A percentile compares a stretch with the other conserved stretches of the same genome.
phyloP scores from a whole-genome alignment of 306 rosid genomes.

The Corylus americana region DNA sequence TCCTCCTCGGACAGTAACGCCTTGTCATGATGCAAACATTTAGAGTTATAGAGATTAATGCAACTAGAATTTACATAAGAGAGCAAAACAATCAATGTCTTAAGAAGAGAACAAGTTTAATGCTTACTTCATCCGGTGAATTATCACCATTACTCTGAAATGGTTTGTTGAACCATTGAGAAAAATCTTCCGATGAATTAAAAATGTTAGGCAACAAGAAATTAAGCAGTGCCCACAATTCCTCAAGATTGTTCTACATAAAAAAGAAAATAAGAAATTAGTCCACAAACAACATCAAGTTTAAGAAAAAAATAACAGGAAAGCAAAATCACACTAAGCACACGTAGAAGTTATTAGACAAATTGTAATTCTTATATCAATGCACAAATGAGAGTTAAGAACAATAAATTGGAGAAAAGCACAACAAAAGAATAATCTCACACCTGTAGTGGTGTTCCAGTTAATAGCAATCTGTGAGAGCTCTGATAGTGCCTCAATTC shows the following conservation, averaged over 20 bases:
- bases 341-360: conserved; percentile 16
- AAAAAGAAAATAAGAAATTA: conserved; percentile 26
- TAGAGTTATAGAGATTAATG: conserved; percentile 21
- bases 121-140: conserved; percentile 82
- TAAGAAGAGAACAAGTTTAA: conserved; percentile 14
- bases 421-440: conserved; percentile 26
- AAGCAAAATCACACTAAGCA: conserved; percentile 5
- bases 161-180: conserved; percentile 99
- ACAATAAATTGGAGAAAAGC: conserved; percentile 12
- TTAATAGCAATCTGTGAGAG: conserved; percentile 93
- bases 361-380: conserved; percentile 15
- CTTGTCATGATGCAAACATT: conserved; percentile 43
- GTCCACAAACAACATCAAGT: conserved; percentile 22
- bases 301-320: conserved; percentile 9
- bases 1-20: conserved; percentile 98
- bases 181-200: conserved; percentile 94
- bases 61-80: conserved; percentile 7
- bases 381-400: background rate
- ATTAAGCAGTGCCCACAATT: conserved; percentile 95
- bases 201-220: conserved; percentile 97
- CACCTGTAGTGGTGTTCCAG: conserved; percentile 99
- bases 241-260: conserved; percentile 96
- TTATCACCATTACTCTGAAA: conserved; percentile 92
- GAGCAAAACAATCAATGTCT: conserved; percentile 19
- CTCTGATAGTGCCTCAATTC: conserved; percentile 94